Evolutionary conservation across 2,329 filamentous ascomycete genomes (phyloP), one percentile per base, ranked within the genome.

Genomic region (Trichophyton simii): DNA sequence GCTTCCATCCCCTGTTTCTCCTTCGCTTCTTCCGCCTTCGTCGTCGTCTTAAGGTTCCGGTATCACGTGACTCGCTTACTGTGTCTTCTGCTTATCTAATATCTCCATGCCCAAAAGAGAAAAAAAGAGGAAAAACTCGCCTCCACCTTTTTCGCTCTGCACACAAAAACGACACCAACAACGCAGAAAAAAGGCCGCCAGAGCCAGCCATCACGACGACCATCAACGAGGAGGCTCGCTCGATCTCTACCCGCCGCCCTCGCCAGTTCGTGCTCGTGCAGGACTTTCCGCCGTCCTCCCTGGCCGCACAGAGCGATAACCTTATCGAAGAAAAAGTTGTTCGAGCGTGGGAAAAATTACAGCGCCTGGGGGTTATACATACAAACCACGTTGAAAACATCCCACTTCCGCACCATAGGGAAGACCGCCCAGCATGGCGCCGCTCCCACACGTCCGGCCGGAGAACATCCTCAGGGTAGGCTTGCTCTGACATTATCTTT

Each of bases 371-470:
- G 50, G 11, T n/a, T 44, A 44, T 44, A 44, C n/a, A 44, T 44
- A 44, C 25, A 15, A 34, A 34, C 46, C 8, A 52, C 50, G 22
- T 25, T 31, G 13, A 13, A n/a, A 11, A 31, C 50, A 34, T 54
- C 50, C 50, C 50, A 8, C 48, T 31, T 31, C 28, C 6, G 11
- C 3, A 13, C 4, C 9, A 38, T 38, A 38, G 22, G 50, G 50
- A 67, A 69, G 68, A 65, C 71, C 69, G 70, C 72, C 76, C 76
- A 84, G 71, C 73, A 87, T 92, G 94, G 90, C 94, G 82, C 94
- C 94, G 75, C 91, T 91, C 80, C 88, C 91, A 69, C 91, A 97
- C 77, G 91, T 94, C 76, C 95, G 95, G 79, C 94, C 94, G 73
- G 94, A 99, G 82, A 99, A 99, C 87, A 91, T 96, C 75, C 86